Evolutionary conservation across 306 rosid genomes (phyloP).

Genomic region (Quercus suber): DNA sequence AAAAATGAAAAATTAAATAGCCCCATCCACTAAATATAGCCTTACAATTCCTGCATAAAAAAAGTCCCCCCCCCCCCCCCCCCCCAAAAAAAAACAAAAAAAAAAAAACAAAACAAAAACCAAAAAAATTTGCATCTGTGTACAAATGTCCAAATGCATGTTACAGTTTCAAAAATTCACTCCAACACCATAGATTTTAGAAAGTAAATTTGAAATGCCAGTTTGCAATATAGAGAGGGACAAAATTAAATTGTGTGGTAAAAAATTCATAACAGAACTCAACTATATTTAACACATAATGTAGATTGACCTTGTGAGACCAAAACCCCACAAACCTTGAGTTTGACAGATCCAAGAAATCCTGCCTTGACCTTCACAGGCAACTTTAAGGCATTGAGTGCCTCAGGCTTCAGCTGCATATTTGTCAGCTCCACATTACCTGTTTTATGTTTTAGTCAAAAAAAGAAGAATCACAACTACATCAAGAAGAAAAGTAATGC

Average conservation of each 20-base stretch:
- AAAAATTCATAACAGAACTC: neutral
- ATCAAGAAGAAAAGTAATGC: neutral
- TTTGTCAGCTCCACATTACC: conserved; percentile 98
- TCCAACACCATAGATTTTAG: conserved; percentile 9
- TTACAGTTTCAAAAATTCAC: neutral
- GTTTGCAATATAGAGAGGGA: neutral
- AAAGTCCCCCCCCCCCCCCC: neutral
- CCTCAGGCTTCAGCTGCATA: conserved; percentile 99
- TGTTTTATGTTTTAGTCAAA: conserved; percentile 34
- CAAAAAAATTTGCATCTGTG: neutral
- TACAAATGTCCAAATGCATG: neutral
- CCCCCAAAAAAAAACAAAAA: too few relatives aligned
- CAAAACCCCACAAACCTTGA: conserved; percentile 60
- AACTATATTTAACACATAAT: neutral
- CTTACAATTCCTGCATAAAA: neutral
- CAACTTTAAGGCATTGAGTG: conserved; percentile 88
- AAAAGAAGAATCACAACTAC: conserved; percentile 8
- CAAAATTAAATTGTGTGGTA: neutral
- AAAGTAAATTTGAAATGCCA: conserved; percentile 1
- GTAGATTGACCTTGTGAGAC: neutral
- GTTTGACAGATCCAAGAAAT: conserved; percentile 97
- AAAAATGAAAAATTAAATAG: neutral
- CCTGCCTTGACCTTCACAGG: conserved; percentile 99
- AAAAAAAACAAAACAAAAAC: too few relatives aligned
- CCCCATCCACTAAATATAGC: neutral